phyloP scores from a whole-genome alignment of 2,329 filamentous ascomycete genomes.

The Neofusicoccum ribis region DNA sequence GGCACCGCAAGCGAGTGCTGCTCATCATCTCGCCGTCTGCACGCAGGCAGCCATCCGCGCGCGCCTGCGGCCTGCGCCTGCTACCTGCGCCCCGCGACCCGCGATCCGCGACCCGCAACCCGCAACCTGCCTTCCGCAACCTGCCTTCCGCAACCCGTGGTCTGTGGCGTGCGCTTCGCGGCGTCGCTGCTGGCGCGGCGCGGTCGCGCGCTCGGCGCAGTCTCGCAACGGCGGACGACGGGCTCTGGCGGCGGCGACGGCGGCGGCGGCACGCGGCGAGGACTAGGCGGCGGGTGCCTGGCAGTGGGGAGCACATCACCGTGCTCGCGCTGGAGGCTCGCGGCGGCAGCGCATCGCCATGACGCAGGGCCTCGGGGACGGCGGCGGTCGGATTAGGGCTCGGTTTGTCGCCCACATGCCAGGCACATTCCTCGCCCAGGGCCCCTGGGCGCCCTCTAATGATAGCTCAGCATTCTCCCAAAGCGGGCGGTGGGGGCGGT shows the following conservation, averaged over 20 bases:
- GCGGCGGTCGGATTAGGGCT: constrained; percentile 16
- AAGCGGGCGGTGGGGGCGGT: constrained; percentile 17
- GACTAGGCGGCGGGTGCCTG: background rate
- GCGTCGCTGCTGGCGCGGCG: background rate
- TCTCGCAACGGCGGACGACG: background rate
- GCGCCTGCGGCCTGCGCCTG: background rate
- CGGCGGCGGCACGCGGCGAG: background rate
- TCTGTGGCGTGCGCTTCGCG: background rate
- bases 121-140: background rate
- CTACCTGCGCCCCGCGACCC: background rate
- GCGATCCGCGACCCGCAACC: background rate
- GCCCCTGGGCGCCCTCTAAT: constrained; percentile 9
- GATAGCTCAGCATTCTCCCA: constrained; percentile 18
- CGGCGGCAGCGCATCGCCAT: background rate
- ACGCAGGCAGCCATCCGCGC: background rate
- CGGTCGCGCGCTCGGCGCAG: background rate
- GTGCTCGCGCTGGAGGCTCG: background rate
- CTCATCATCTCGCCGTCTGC: constrained; percentile 10
- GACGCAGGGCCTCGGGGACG: constrained; percentile 13
- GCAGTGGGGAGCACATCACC: background rate
- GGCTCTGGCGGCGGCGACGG: background rate
- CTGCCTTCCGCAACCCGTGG: background rate
- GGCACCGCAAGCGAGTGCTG: constrained; percentile 15
- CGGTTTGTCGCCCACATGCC: background rate
- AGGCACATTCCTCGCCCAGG: constrained; percentile 9